Evolutionary conservation across 164 flowering plant genomes (phyloP).

Genomic region (Tetracentron sinense): DNA sequence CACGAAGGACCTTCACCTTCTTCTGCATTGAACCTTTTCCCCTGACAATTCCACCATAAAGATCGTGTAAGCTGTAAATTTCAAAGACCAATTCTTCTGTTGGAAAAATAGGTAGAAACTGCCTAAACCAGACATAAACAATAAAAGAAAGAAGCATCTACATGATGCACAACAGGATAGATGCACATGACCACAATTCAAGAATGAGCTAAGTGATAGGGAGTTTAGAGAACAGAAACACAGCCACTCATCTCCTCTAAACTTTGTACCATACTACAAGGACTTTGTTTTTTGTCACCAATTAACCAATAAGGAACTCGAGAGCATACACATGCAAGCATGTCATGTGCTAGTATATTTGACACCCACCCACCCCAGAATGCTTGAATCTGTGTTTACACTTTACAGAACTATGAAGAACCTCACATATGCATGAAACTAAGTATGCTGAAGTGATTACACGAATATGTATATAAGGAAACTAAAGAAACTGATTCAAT

Average conservation of each 20-base stretch:
- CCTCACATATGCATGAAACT: background rate
- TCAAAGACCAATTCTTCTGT: background rate
- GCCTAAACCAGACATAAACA: background rate
- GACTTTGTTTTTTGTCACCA: background rate
- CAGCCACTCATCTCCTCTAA: background rate
- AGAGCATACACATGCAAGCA: background rate
- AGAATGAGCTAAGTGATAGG: background rate
- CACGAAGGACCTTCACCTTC: constrained; percentile 64
- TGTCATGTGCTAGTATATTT: background rate
- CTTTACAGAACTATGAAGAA: background rate
- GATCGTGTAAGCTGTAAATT: background rate
- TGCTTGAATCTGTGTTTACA: background rate
- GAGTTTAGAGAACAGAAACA: background rate
- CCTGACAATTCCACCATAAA: constrained; percentile 31
- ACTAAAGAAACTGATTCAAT: background rate
- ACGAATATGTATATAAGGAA: background rate
- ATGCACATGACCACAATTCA: too few species aligned
- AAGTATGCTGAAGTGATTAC: background rate
- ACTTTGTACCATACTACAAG: background rate
- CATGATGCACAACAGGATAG: background rate
- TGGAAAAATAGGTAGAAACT: background rate
- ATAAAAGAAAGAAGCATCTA: too few species aligned
- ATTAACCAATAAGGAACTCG: background rate
- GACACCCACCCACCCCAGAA: background rate
- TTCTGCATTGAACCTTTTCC: constrained; percentile 85